A percentile compares a stretch with the other conserved stretches of the same genome.
These are phyloP conservation scores for Coccomyxa subellipsoidea DNA, from an alignment of 163 green algal species.

Conservation along the genomic window DNA sequence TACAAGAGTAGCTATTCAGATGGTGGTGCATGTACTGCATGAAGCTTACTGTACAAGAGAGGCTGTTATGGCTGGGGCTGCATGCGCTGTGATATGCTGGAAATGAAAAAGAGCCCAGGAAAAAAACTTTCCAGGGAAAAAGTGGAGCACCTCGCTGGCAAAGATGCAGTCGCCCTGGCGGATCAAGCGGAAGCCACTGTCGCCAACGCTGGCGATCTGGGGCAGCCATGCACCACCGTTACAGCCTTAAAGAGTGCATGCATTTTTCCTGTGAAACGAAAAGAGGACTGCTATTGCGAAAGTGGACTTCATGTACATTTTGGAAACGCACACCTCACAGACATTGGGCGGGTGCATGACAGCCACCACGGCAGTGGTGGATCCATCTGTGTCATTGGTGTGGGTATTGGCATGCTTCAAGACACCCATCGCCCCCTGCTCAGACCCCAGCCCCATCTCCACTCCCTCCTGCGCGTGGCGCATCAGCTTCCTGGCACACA, in stretches of 20 bases:
- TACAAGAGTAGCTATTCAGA: too few relatives aligned
- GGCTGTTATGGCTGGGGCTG: too few relatives aligned
- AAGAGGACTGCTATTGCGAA: too few relatives aligned
- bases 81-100: too few relatives aligned
- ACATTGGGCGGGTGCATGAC: neutral
- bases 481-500: constrained; percentile 28
- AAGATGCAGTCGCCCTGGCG: constrained; percentile 45
- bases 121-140: too few relatives aligned
- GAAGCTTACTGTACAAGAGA: too few relatives aligned
- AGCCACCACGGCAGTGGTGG: constrained; percentile 33
- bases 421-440: neutral
- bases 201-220: constrained; percentile 41
- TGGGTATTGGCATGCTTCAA: neutral
- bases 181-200: constrained; percentile 81
- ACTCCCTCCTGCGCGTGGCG: constrained; percentile 19
- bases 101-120: too few relatives aligned
- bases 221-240: neutral
- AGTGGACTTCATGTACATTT: too few relatives aligned
- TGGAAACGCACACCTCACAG: neutral
- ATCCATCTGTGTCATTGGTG: constrained; percentile 10
- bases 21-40: too few relatives aligned
- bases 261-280: too few relatives aligned
- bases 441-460: neutral
- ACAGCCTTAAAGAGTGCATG: neutral
- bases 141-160: constrained; percentile 33